These are phyloP conservation scores for Coemansia sp. DNA, from an alignment of 192 early-diverging fungal species.

Conservation along the genomic window DNA sequence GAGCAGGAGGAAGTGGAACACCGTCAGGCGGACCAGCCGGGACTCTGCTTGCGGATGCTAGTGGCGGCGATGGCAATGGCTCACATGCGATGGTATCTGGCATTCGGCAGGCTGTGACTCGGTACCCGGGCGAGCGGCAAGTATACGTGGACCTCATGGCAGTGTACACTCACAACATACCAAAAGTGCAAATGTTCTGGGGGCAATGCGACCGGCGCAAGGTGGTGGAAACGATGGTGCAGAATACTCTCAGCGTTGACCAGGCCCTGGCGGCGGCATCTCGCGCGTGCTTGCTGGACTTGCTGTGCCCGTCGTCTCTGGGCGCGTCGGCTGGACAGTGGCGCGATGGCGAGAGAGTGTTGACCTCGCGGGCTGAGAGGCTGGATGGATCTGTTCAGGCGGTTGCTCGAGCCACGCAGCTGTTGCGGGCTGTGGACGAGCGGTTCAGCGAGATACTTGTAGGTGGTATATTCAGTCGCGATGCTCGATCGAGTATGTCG, in stretches of 20 bases:
- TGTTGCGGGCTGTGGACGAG: slow-evolving; percentile 47
- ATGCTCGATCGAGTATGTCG: slow-evolving; percentile 36
- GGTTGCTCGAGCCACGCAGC: slow-evolving; percentile 37
- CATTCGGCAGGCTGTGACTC: slow-evolving; percentile 29
- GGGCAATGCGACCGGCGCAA: slow-evolving; percentile 62
- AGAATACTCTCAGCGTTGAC: slow-evolving; percentile 87
- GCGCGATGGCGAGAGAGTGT: slow-evolving; percentile 18
- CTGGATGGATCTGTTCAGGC: slow-evolving; percentile 33
- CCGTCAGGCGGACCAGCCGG: not conserved
- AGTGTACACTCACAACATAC: slow-evolving; percentile 33
- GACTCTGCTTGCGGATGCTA: not conserved
- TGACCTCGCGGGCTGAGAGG: slow-evolving; percentile 21
- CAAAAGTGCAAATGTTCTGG: slow-evolving; percentile 37
- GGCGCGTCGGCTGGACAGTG: not conserved
- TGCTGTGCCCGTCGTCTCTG: slow-evolving; percentile 37
- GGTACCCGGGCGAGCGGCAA: slow-evolving; percentile 43
- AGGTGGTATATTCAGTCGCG: slow-evolving; percentile 44
- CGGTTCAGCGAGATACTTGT: slow-evolving; percentile 42
- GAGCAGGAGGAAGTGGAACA: not conserved
- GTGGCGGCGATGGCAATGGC: not conserved
- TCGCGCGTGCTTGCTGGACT: slow-evolving; percentile 35
- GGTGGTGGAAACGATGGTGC: slow-evolving; percentile 78
- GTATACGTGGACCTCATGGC: slow-evolving; percentile 51
- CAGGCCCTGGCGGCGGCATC: slow-evolving; percentile 70
- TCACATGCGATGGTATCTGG: slow-evolving; percentile 12